A percentile compares a stretch with the other conserved stretches of the same genome.
Evolutionary conservation across 257 asterid genomes (phyloP).

Genomic region (Anisodus tanguticus): DNA sequence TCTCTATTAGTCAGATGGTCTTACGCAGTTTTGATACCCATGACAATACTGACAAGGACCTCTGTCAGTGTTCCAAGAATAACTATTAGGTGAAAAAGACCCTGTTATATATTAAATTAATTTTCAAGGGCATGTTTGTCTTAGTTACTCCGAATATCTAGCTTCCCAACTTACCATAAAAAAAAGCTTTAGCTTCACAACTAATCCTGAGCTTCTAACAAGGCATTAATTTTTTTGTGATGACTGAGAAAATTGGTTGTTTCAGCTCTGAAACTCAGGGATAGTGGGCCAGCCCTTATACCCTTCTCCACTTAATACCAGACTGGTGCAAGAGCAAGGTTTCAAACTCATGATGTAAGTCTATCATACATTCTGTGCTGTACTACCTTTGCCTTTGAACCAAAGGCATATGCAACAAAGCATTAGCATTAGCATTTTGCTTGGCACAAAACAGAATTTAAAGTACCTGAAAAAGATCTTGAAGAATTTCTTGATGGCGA

Average conservation of each 20-base stretch:
- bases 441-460: background rate
- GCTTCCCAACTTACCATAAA: constrained; percentile 1
- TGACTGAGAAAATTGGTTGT: background rate
- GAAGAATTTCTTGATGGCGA: constrained; percentile 96
- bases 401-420: background rate
- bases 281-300: background rate
- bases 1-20: background rate
- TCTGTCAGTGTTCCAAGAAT: background rate
- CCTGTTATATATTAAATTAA: background rate
- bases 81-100: background rate
- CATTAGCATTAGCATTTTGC: constrained; percentile 3
- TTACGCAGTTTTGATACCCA: background rate
- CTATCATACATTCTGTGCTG: background rate
- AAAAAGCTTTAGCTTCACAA: background rate
- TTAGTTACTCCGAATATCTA: background rate
- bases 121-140: background rate
- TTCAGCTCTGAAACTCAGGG: background rate
- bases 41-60: constrained; percentile 12
- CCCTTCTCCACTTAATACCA: constrained; percentile 7
- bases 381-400: constrained; percentile 21
- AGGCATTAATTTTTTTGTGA: background rate
- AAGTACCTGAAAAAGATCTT: constrained; percentile 88
- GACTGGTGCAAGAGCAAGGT: background rate
- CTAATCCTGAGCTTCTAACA: background rate
- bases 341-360: background rate